phyloP scores from a whole-genome alignment of 2,329 filamentous ascomycete species.

The Apiospora aurea region DNA sequence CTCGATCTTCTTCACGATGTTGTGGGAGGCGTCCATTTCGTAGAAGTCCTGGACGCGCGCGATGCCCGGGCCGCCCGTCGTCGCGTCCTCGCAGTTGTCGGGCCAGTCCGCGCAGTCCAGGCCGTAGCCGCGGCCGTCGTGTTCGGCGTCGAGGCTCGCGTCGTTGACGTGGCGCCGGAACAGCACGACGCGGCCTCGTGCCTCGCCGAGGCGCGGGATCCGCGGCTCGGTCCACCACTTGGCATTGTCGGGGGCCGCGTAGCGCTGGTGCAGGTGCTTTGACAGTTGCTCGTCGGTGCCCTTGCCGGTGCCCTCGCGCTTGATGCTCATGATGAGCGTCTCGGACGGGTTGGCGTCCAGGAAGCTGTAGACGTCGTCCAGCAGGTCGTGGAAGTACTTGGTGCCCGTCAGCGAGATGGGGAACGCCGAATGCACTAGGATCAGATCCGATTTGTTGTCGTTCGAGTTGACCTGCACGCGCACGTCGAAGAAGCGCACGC shows the following conservation, averaged over 20 bases:
- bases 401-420: conserved; percentile 83
- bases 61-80: conserved; percentile 69
- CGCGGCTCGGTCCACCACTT: conserved; percentile 82
- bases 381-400: conserved; percentile 79
- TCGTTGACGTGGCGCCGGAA: conserved; percentile 80
- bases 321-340: conserved; percentile 84
- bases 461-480: conserved; percentile 66
- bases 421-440: conserved; percentile 90
- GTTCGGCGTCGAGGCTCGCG: conserved; percentile 57
- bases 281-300: conserved; percentile 82
- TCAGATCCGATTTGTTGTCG: conserved; percentile 67
- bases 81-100: conserved; percentile 80
- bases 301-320: conserved; percentile 86
- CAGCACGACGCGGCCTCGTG: conserved; percentile 82
- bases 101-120: conserved; percentile 77
- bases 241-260: conserved; percentile 58
- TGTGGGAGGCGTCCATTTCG: conserved; percentile 77
- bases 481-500: conserved; percentile 93
- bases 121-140: conserved; percentile 60
- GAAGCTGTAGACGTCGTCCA: conserved; percentile 76
- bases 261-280: conserved; percentile 75
- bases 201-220: conserved; percentile 80
- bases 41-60: conserved; percentile 95
- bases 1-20: conserved; percentile 82
- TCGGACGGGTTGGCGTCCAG: conserved; percentile 80